Conservation (phyloP, 1,284 basidiomycete species). For the Porogramme epimiltina region DNA sequence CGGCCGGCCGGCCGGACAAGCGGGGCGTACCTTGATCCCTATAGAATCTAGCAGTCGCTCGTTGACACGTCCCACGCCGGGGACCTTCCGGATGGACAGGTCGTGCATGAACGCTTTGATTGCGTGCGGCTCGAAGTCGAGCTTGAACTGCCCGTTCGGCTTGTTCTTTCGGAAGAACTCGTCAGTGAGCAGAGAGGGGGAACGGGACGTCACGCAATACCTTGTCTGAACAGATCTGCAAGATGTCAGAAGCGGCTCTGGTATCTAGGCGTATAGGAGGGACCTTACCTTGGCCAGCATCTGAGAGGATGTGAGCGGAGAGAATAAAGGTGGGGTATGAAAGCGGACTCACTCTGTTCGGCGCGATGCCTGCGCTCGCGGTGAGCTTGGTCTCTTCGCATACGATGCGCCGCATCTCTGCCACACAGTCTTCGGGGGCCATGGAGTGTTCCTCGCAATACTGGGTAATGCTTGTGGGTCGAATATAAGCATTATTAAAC, state of each 20-base stretch:
- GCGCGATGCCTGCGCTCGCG: slow-evolving; percentile 91
- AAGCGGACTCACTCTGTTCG: slow-evolving; percentile 67
- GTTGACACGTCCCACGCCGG: slow-evolving; percentile 86
- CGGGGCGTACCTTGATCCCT: slow-evolving; percentile 72
- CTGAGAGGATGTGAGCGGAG: slow-evolving; percentile 17
- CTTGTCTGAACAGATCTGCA: slow-evolving; percentile 90
- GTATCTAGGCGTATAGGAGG: too few relatives aligned
- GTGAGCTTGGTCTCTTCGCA: slow-evolving; percentile 82
- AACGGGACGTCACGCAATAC: slow-evolving; percentile 33
- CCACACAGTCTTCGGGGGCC: slow-evolving; percentile 74
- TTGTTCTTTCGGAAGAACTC: slow-evolving; percentile 69
- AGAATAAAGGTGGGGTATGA: slow-evolving; percentile 14
- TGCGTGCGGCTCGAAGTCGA: slow-evolving; percentile 65
- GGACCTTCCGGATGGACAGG: slow-evolving; percentile 81
- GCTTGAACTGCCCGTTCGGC: slow-evolving; percentile 88
- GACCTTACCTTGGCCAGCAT: slow-evolving; percentile 33
- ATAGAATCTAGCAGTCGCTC: slow-evolving; percentile 86
- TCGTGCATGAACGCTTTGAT: slow-evolving; percentile 77
- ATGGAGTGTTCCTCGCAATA: slow-evolving; percentile 74
- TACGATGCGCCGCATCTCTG: slow-evolving; percentile 74
- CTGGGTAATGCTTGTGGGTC: slow-evolving; percentile 79
- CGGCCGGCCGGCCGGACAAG: too few relatives aligned
- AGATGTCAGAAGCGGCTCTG: not conserved
- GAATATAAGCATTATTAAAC: too few relatives aligned
- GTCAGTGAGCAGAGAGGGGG: not conserved